phyloP scores from a whole-genome alignment of 345 rosid genomes.

The Kernera saxatilis region DNA sequence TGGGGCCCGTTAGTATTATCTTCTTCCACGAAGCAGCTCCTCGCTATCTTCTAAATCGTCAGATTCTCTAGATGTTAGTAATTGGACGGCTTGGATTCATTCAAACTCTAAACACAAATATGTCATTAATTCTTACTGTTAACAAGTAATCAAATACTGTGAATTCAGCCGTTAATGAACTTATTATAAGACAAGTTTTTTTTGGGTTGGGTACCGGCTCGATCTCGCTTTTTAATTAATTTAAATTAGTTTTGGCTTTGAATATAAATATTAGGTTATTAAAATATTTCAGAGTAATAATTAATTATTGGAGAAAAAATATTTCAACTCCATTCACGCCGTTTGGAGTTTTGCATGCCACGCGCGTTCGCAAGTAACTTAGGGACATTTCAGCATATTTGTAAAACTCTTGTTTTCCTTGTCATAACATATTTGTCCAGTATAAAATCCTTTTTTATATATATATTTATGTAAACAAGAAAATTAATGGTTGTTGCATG shows the following conservation, averaged over 20 bases:
- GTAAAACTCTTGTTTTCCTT: background rate
- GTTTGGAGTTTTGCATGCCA: background rate
- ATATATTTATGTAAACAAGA: background rate
- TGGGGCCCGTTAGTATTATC: background rate
- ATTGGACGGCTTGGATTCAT: background rate
- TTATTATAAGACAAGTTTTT: no score
- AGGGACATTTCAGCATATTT: background rate
- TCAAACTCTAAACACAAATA: background rate
- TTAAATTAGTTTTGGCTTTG: no score
- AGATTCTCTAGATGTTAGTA: background rate
- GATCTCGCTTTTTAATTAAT: no score
- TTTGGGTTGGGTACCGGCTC: no score
- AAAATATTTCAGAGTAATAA: no score
- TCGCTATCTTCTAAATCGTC: background rate
- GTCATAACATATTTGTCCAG: background rate
- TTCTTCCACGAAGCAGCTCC: background rate
- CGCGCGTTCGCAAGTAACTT: background rate
- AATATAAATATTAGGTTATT: no score
- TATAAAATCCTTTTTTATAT: background rate
- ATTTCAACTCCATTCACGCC: no score
- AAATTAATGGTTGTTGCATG: no score
- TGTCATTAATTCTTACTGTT: no score
- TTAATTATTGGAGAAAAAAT: no score
- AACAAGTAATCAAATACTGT: no score
- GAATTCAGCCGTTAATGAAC: no score